phyloP scores from a whole-genome alignment of 2,329 filamentous ascomycete genomes.

The Verticillium isaacii region DNA sequence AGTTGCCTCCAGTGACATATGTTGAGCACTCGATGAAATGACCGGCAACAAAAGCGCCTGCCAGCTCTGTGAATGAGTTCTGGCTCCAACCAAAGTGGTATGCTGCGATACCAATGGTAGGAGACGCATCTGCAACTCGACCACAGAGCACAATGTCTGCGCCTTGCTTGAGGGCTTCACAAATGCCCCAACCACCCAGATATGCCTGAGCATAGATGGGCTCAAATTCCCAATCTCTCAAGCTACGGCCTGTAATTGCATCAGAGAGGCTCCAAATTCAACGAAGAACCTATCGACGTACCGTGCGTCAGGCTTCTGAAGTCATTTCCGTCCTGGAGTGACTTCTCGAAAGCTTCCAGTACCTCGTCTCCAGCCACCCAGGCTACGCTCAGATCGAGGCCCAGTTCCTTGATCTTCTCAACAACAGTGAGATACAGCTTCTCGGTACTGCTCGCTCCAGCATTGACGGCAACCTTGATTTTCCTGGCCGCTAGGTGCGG shows the following conservation, averaged over 20 bases:
- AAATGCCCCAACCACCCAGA: conserved; percentile 39
- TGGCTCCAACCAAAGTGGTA: conserved; percentile 45
- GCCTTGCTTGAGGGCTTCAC: conserved; percentile 33
- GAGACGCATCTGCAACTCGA: conserved; percentile 38
- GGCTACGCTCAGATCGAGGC: conserved; percentile 25
- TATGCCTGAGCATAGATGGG: conserved; percentile 38
- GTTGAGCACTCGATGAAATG: conserved; percentile 46
- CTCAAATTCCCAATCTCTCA: conserved; percentile 12
- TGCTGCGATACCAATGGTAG: conserved; percentile 46
- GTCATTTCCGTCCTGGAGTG: not conserved
- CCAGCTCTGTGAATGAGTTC: conserved; percentile 38
- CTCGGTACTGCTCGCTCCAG: conserved; percentile 31
- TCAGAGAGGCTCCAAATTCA: not conserved
- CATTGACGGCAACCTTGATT: conserved; percentile 33
- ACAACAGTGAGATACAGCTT: conserved; percentile 22
- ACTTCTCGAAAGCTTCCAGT: conserved; percentile 16
- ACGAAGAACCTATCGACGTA: not conserved
- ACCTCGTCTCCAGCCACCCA: conserved; percentile 35
- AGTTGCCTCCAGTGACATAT: conserved; percentile 48
- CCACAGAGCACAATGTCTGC: conserved; percentile 39
- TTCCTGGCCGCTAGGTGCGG: conserved; percentile 26
- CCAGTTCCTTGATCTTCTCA: conserved; percentile 22
- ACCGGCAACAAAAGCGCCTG: conserved; percentile 39
- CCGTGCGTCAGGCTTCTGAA: conserved; percentile 8
- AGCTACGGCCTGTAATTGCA: not conserved